phyloP scores from a whole-genome alignment of 805 yeast species.

The Pichia ethanolica region DNA sequence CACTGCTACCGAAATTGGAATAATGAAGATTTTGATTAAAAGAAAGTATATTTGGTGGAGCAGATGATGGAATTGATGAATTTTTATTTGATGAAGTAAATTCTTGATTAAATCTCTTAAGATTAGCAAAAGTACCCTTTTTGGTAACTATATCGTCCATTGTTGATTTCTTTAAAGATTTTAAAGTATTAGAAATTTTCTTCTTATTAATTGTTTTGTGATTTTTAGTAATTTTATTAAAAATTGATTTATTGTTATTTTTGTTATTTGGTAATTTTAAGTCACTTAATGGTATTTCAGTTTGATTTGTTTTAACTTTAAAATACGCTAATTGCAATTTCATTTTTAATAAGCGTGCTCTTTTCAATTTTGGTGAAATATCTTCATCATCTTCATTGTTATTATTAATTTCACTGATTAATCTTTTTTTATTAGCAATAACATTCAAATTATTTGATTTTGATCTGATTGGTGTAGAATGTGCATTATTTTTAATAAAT shows the following conservation, averaged over 20 bases:
- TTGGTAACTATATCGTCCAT: constrained; percentile 23
- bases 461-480: not conserved
- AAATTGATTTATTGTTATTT: no score
- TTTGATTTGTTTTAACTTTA: constrained; percentile 44
- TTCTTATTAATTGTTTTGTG: no score
- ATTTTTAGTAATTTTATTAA: no score
- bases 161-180: constrained; percentile 2
- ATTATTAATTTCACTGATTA: not conserved
- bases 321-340: constrained; percentile 46
- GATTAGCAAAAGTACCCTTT: constrained; percentile 22
- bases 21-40: not conserved
- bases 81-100: not conserved
- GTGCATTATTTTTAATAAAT: not conserved
- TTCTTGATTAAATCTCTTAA: constrained; percentile 18
- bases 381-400: constrained; percentile 1
- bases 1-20: not conserved
- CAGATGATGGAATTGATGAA: not conserved
- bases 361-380: constrained; percentile 22
- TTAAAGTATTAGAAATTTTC: not conserved
- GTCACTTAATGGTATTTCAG: constrained; percentile 25
- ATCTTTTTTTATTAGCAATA: not conserved
- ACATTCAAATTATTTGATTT: not conserved
- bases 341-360: constrained; percentile 37
- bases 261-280: constrained; percentile 19
- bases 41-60: constrained; percentile 1